A percentile compares a stretch with the other conserved stretches of the same genome.
These are phyloP conservation scores for Psilocybe cubensis DNA, from an alignment of 768 basidiomycete genomes.

Conservation along the genomic window DNA sequence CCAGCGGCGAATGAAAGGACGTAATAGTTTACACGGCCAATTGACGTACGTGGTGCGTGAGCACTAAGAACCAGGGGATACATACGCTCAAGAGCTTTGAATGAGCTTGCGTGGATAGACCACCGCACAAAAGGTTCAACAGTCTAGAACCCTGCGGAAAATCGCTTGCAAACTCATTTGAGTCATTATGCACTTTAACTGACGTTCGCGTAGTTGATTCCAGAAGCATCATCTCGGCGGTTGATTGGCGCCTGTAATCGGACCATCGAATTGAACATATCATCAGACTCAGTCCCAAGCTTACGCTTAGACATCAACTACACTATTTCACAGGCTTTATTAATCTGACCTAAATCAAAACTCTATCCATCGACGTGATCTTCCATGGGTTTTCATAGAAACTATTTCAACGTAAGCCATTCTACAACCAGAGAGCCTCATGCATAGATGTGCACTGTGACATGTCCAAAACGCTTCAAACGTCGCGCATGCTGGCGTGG, in stretches of 20 bases:
- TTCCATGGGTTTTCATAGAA: background rate
- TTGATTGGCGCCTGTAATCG: slow-evolving; percentile 16
- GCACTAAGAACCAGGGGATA: background rate
- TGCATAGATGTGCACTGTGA: background rate
- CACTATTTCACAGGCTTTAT: background rate
- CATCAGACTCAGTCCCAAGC: background rate
- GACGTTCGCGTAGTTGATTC: background rate
- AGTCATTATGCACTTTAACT: background rate
- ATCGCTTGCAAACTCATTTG: background rate
- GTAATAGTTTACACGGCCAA: background rate
- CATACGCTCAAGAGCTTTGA: too few relatives aligned
- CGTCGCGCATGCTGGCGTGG: background rate
- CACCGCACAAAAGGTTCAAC: too few relatives aligned
- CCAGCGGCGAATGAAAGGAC: background rate
- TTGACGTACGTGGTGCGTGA: background rate
- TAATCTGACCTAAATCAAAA: background rate
- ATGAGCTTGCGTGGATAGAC: too few relatives aligned
- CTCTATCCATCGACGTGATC: background rate
- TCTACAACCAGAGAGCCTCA: background rate
- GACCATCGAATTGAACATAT: background rate
- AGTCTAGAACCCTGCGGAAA: background rate
- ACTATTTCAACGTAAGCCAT: background rate
- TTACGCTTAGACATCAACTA: background rate
- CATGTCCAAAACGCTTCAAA: background rate
- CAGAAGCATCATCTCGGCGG: slow-evolving; percentile 4